Evolutionary conservation across 73 alveolate genomes (phyloP).

Genomic region (Tetrahymena borealis): DNA sequence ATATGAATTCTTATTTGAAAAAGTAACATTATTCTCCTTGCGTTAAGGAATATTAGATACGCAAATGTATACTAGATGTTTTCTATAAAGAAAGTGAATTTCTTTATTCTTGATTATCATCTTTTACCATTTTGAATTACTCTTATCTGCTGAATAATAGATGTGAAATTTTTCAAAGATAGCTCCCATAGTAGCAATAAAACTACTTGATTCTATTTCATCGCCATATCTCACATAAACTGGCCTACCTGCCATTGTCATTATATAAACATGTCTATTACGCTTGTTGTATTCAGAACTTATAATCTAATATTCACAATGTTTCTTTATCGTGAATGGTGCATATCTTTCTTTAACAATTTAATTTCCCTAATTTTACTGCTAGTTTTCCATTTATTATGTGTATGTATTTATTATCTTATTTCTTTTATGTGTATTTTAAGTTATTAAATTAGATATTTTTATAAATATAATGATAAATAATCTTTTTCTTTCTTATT

Average conservation of each 20-base stretch:
- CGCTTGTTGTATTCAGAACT: slow-evolving; percentile 26
- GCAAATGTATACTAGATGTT: slow-evolving; percentile 37
- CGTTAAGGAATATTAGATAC: not conserved
- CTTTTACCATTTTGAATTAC: slow-evolving; percentile 42
- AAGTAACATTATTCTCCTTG: not conserved
- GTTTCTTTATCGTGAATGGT: not conserved
- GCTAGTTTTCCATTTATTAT: not conserved
- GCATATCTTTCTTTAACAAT: not conserved
- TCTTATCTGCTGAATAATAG: slow-evolving; percentile 51
- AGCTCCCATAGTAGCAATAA: slow-evolving; percentile 71
- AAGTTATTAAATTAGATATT: not conserved
- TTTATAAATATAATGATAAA: not conserved
- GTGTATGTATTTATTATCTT: not conserved
- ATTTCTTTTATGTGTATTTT: not conserved
- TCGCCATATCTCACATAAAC: slow-evolving; percentile 75
- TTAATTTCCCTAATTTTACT: not conserved
- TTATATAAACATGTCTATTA: slow-evolving; percentile 63
- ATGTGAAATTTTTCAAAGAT: slow-evolving; percentile 60
- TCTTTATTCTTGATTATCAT: slow-evolving; percentile 52
- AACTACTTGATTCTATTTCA: slow-evolving; percentile 58
- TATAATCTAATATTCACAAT: not conserved
- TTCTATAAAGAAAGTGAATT: slow-evolving; percentile 54
- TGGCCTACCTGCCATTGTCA: slow-evolving; percentile 78
- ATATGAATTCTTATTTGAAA: not conserved
- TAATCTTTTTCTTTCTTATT: too few species aligned